Evolutionary conservation across 495 filamentous ascomycete species (phyloP).

Genomic region (Neurospora sp.): DNA sequence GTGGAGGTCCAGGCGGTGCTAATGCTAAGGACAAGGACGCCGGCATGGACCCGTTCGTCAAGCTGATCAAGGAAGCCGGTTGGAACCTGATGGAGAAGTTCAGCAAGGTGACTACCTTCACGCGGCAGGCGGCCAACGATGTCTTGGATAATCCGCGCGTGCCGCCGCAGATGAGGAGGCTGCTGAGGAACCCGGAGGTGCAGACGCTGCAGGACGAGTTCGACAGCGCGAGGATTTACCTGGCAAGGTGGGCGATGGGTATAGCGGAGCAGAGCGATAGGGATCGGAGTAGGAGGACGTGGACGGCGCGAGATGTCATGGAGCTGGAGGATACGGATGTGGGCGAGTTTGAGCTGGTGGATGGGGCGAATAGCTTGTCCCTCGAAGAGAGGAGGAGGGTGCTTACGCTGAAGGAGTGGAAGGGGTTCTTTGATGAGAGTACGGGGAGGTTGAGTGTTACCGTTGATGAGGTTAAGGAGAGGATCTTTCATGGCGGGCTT

Average conservation of each 20-base stretch:
- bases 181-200: conserved; percentile 89
- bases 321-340: conserved; percentile 90
- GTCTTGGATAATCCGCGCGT: conserved; percentile 81
- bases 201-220: conserved; percentile 94
- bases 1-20: conserved; percentile 7
- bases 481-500: conserved; percentile 90
- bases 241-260: conserved; percentile 96
- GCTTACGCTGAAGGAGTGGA: conserved; percentile 79
- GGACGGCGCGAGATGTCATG: conserved; percentile 84
- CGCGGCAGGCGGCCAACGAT: conserved; percentile 80
- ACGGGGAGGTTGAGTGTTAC: conserved; percentile 69
- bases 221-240: conserved; percentile 85
- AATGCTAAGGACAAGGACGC: conserved; percentile 41
- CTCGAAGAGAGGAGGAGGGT: conserved; percentile 65
- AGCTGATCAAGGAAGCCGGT: conserved; percentile 87
- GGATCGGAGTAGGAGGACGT: conserved; percentile 75
- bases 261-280: conserved; percentile 92
- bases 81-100: conserved; percentile 95
- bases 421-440: conserved; percentile 63
- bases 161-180: conserved; percentile 72
- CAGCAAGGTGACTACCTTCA: conserved; percentile 93
- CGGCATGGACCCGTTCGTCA: conserved; percentile 91
- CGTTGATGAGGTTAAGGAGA: conserved; percentile 85
- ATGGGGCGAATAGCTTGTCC: conserved; percentile 62
- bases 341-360: conserved; percentile 90